Evolutionary conservation across 164 flowering plant species (phyloP), one percentile per base, ranked within the genome.

Genomic region (Euptelea pleiosperma): DNA sequence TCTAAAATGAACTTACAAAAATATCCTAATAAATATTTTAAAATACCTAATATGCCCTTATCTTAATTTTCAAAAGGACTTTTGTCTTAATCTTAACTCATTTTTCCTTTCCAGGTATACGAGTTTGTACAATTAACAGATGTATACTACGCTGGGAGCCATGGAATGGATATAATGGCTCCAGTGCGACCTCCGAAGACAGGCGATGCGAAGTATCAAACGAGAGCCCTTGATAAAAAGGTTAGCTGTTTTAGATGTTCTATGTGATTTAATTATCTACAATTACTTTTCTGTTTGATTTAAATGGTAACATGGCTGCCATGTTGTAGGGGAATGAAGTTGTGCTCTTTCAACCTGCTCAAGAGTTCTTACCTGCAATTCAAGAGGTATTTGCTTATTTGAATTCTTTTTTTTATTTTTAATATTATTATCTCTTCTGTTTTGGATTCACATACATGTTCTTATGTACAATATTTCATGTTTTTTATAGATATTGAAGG

Each of bases 311-410:
- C 45, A 28, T 21, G 24, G 15, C 0, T 39, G 54, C 26, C 48
- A 39, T 51, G 4, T 54, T 59, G 31, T 18, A 81, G 88, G 83
- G 70, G 3, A 68, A 73, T 49, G 83, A 76, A 35, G 71, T 52
- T 25, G 68, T 67, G 43, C 60, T 70, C 50, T 86, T 82, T 59
- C 93, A 81, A 68, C 93, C 93, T 51, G 93, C 93, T n/a, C 64
- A 70, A 52, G 78, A 78, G 29, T 86, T 75, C 58, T 57, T 82
- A 69, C 87, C 89, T 25, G 63, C 72, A 60, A 77, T 86, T 48
- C 61, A 65, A 53, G 69, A 82, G 85, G 89, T 85, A 66, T 3
- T 24, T 22, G 3, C n/a, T n/a, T n/a, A n/a, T n/a, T n/a, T 58
- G 16, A 2, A 22, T 15, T 47, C 26, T 28, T 21, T 11, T 41